Base-by-base conservation (phyloP, 164 flowering plant species). In the Vitis amurensis region DNA sequence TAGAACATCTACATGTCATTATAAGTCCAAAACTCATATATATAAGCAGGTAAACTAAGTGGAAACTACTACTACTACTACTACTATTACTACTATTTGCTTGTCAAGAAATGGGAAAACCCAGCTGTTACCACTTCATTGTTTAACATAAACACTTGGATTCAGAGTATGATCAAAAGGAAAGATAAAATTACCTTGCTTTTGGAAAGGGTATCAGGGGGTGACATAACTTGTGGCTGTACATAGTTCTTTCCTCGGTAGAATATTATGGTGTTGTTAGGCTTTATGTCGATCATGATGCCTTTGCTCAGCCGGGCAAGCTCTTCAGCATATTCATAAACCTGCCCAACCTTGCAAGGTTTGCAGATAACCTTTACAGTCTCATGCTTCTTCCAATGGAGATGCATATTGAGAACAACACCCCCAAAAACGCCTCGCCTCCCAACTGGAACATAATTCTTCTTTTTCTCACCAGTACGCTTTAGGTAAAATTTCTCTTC, bases 371-470 rank as follows among this genome's bases (percentile, higher is more conserved):
- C 97, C 82, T 92, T 92, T 23, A 94, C 95, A 29, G 97, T 92
- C 73, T 91, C 94, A 76, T 94, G 95, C 65, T 78, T 92, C 81
- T 94, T 94, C 97, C 97, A 89, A 51, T 94, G 98, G 17, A 92
- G 92, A 84, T 92, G 98, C 98, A 94, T 92, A 73, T 94, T 94
- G 19, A 94, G 94, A 81, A 89, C 98, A 73, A 94, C 97, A 67
- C 95, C 95, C 65, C 98, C 98, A 82, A 94, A 92, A 16, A 94
- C 94, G 71, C 97, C 98, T 53, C 95, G 87, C 74, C 94, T 86
- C 19, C 98, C 98, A 64, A 94, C 86, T 4, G 86, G 94, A 56
- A 94, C 94, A 82, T 89, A 94, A 67, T 89, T 74, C 80, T 92
- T 94, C 85, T 91, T 94, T 75, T 88, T 94, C 84, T 91, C 97